These are phyloP conservation scores for Avena eriantha DNA, from an alignment of 176 grass and related monocot species.

Conservation along the genomic window DNA sequence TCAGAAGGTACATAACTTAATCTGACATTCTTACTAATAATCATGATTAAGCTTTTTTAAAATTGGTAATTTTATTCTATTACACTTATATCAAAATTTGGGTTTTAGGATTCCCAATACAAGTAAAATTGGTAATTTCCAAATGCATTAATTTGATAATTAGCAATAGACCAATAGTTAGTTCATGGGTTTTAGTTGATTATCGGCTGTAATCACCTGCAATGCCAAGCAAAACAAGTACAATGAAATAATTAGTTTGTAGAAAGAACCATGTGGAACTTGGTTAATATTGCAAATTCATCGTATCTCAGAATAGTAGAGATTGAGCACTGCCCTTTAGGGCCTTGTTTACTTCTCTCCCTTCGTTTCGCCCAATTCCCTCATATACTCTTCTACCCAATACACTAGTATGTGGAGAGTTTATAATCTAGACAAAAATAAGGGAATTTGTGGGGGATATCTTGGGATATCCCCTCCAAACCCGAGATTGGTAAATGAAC, in stretches of 20 bases:
- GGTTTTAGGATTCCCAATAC: background rate
- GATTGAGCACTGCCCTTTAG: background rate
- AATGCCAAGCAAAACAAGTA: conserved; percentile 14
- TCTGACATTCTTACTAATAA: conserved; percentile 1
- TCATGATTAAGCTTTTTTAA: background rate
- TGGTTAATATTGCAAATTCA: background rate
- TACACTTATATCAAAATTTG: conserved; percentile 16
- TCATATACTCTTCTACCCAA: too few relatives aligned
- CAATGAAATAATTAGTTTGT: background rate
- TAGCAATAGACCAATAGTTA: conserved; percentile 16
- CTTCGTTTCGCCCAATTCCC: too few relatives aligned
- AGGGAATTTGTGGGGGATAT: too few relatives aligned
- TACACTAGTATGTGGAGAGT: too few relatives aligned
- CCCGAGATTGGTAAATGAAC: too few relatives aligned
- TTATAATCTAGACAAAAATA: too few relatives aligned
- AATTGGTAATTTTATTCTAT: background rate
- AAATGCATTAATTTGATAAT: conserved; percentile 7
- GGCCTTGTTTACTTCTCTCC: too few relatives aligned
- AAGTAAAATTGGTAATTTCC: background rate
- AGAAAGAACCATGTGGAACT: background rate
- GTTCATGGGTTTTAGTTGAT: background rate
- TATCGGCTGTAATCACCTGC: background rate
- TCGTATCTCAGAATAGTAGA: conserved; percentile 8
- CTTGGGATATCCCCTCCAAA: too few relatives aligned
- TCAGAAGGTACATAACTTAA: conserved; percentile 74